Conservation (phyloP, 805 yeast species). For the Wickerhamiella lipophila region DNA sequence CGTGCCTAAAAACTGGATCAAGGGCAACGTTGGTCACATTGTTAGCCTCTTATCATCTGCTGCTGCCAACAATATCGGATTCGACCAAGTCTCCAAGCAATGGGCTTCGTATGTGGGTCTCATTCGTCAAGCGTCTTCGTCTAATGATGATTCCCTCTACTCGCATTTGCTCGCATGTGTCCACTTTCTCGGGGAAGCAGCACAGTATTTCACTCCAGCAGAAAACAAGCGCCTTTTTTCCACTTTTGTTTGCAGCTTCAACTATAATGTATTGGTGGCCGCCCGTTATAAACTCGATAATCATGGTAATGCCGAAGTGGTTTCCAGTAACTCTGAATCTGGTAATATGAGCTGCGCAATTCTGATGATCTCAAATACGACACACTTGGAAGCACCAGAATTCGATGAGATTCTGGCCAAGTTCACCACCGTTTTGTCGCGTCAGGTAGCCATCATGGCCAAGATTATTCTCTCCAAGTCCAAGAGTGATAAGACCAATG, state of each 20-base stretch:
- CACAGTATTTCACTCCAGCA: not conserved
- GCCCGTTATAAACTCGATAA: not conserved
- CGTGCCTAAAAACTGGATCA: not conserved
- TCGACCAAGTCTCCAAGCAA: not conserved
- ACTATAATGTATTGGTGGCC: not conserved
- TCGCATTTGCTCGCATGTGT: conserved; percentile 1
- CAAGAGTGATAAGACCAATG: not conserved
- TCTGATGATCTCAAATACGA: not conserved
- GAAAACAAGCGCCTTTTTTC: conserved; percentile 1
- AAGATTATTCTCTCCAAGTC: not conserved
- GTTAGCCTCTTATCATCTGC: not conserved
- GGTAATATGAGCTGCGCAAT: conserved; percentile 7
- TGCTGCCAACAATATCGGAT: not conserved
- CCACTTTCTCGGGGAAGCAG: not conserved
- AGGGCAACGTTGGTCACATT: not conserved
- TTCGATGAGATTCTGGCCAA: conserved; percentile 2
- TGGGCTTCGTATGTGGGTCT: conserved; percentile 7
- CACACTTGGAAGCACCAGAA: not conserved
- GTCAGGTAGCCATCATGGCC: conserved; percentile 7
- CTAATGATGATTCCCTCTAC: not conserved
- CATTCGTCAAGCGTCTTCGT: conserved; percentile 5
- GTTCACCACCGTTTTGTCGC: not conserved
- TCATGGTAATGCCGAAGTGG: not conserved
- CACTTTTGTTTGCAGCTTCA: conserved; percentile 10
- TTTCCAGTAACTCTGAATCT: not conserved